These are phyloP conservation scores for Candida tammaniensis DNA, from an alignment of 805 yeast species.

Conservation along the genomic window DNA sequence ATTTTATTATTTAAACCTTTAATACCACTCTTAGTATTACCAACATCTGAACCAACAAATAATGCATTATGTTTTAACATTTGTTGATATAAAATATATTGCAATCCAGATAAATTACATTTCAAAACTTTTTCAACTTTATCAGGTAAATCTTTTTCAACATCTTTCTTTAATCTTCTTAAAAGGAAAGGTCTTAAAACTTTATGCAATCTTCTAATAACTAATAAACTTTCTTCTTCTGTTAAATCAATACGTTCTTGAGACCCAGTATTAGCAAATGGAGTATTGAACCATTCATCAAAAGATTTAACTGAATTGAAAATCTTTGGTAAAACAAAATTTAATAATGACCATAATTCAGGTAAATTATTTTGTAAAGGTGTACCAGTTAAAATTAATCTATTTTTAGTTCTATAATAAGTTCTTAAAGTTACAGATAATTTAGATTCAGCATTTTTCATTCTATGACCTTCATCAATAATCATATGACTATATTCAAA, in stretches of 20 bases:
- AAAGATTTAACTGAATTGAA: slow-evolving; percentile 83
- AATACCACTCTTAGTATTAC: slow-evolving; percentile 61
- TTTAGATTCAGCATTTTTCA: slow-evolving; percentile 78
- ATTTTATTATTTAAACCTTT: slow-evolving; percentile 79
- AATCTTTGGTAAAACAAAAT: slow-evolving; percentile 78
- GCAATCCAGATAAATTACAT: slow-evolving; percentile 74
- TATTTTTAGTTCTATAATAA: slow-evolving; percentile 70
- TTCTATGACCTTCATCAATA: slow-evolving; percentile 88
- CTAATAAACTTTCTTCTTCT: slow-evolving; percentile 81
- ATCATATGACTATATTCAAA: slow-evolving; percentile 83
- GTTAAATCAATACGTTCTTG: slow-evolving; percentile 78
- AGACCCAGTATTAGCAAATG: slow-evolving; percentile 80
- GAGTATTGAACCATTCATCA: slow-evolving; percentile 89
- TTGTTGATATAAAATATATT: slow-evolving; percentile 67
- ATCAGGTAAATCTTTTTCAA: slow-evolving; percentile 81
- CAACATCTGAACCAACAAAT: slow-evolving; percentile 61
- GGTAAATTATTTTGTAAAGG: slow-evolving; percentile 84
- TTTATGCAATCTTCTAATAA: slow-evolving; percentile 81
- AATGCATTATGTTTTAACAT: slow-evolving; percentile 72
- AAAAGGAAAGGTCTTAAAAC: slow-evolving; percentile 81
- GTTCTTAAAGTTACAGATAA: slow-evolving; percentile 67
- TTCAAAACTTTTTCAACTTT: slow-evolving; percentile 80
- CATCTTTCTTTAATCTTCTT: slow-evolving; percentile 83
- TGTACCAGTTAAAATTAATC: slow-evolving; percentile 84
- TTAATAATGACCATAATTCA: slow-evolving; percentile 80